These are phyloP conservation scores for Eucalyptus cladocalyx DNA, from an alignment of 345 rosid genomes.

Conservation along the genomic window DNA sequence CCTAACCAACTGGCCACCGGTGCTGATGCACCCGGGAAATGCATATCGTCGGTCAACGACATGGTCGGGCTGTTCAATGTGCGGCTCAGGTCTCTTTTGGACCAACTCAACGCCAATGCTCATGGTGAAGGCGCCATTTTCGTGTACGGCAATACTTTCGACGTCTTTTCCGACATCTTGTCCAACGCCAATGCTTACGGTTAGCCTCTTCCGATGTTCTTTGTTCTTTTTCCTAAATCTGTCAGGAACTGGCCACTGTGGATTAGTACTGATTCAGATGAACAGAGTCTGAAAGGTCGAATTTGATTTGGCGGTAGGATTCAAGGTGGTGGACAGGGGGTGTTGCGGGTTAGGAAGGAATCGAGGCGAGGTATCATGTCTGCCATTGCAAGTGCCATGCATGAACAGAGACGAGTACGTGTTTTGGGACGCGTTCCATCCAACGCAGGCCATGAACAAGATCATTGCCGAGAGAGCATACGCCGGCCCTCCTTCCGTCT, in stretches of 20 bases:
- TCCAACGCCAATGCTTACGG: slow-evolving; percentile 21
- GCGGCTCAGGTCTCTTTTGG: slow-evolving; percentile 29
- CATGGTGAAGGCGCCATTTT: slow-evolving; percentile 11
- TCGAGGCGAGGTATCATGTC: slow-evolving; percentile 51
- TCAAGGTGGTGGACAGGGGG: slow-evolving; percentile 34
- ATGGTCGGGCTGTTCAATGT: slow-evolving; percentile 30
- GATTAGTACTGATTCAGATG: not conserved
- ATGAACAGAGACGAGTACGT: slow-evolving; percentile 32
- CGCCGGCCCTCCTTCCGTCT: slow-evolving; percentile 32
- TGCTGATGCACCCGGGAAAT: slow-evolving; percentile 19
- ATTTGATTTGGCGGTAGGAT: slow-evolving; percentile 10
- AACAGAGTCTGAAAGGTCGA: not conserved
- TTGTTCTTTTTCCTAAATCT: not conserved
- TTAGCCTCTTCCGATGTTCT: not conserved
- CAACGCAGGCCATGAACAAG: slow-evolving; percentile 49
- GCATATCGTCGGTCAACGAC: slow-evolving; percentile 25
- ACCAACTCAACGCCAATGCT: slow-evolving; percentile 17
- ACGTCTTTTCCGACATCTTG: slow-evolving; percentile 24
- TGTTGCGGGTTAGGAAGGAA: slow-evolving; percentile 70
- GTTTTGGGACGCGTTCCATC: slow-evolving; percentile 71
- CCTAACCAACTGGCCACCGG: slow-evolving; percentile 43
- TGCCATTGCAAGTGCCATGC: slow-evolving; percentile 47
- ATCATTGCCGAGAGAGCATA: slow-evolving; percentile 37
- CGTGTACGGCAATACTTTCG: slow-evolving; percentile 41
- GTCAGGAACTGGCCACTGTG: not conserved